These are phyloP conservation scores for Vicia villosa DNA, from an alignment of 306 rosid genomes.

Conservation along the genomic window DNA sequence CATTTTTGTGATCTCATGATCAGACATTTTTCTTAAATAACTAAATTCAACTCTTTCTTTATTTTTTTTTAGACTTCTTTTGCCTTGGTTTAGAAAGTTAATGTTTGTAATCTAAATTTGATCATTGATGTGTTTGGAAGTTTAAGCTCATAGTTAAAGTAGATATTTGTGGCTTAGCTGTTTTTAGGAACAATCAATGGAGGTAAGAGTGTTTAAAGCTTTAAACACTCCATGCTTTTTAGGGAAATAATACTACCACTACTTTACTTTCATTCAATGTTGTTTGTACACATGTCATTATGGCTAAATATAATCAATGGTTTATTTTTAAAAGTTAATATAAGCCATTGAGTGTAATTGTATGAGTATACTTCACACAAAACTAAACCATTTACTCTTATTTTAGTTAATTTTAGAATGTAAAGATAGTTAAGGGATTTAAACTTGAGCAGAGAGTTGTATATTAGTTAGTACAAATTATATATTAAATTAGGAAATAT, in stretches of 20 bases:
- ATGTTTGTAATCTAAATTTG: background rate
- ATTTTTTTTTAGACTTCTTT: background rate
- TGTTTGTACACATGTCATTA: slow-evolving; percentile 17
- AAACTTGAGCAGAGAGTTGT: background rate
- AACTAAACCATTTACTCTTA: background rate
- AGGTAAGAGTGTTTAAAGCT: slow-evolving; percentile 26
- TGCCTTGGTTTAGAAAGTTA: background rate
- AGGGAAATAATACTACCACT: slow-evolving; percentile 15
- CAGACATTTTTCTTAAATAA: slow-evolving; percentile 41
- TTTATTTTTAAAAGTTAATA: background rate
- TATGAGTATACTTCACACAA: slow-evolving; percentile 1
- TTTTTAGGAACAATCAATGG: slow-evolving; percentile 34
- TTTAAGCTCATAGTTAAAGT: background rate
- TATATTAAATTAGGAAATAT: background rate
- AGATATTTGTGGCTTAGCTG: slow-evolving; percentile 29
- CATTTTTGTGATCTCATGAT: slow-evolving; percentile 15
- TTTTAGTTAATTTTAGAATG: slow-evolving; percentile 5
- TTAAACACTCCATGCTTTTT: too few species aligned
- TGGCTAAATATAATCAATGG: slow-evolving; percentile 18
- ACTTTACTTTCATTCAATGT: slow-evolving; percentile 17
- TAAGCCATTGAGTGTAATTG: background rate
- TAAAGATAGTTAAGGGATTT: slow-evolving; percentile 5
- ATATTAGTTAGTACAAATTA: background rate
- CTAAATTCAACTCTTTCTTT: background rate
- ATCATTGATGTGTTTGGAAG: background rate